Conservation (phyloP, 2,329 filamentous ascomycete genomes). For the Paraphoma sp. region DNA sequence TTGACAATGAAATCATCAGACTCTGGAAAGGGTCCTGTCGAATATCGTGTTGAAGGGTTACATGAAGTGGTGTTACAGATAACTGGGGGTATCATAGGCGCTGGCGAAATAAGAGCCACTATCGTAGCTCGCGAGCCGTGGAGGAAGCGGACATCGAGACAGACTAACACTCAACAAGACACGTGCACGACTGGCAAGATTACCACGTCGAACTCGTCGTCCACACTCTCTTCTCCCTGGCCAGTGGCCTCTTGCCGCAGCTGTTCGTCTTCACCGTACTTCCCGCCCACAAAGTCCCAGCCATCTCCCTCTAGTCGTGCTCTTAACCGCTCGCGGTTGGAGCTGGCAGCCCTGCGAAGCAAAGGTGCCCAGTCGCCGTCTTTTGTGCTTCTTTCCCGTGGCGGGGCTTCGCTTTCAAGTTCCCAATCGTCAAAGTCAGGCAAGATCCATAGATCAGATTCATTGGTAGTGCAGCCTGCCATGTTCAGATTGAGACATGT, state of each 20-base stretch:
- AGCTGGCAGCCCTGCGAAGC: constrained; percentile 32
- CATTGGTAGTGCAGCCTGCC: constrained; percentile 11
- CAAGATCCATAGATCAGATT: constrained; percentile 40
- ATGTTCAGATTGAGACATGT: constrained; percentile 30
- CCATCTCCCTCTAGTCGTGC: constrained; percentile 40
- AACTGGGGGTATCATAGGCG: constrained; percentile 19
- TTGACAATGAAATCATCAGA: neutral
- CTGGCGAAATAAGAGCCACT: neutral
- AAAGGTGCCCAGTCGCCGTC: constrained; percentile 23
- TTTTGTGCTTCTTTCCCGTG: constrained; percentile 3
- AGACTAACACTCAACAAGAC: constrained; percentile 9
- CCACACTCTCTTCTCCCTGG: constrained; percentile 35
- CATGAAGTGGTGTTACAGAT: constrained; percentile 16
- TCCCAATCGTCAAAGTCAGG: constrained; percentile 43
- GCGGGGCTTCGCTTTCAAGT: constrained; percentile 11
- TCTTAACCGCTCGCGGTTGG: constrained; percentile 38
- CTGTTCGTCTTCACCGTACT: constrained; percentile 33
- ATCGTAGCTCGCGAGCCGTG: neutral
- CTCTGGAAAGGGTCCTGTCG: neutral
- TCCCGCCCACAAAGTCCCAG: constrained; percentile 42
- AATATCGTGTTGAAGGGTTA: constrained; percentile 2
- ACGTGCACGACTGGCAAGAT: constrained; percentile 23
- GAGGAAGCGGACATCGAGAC: neutral
- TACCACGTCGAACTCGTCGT: constrained; percentile 46
- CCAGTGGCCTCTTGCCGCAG: constrained; percentile 15